Percentiles rank a stretch among this genome's conserved stretches.
phyloP scores from a whole-genome alignment of 495 filamentous ascomycete genomes.

The Beverwykella pulmonaria region DNA sequence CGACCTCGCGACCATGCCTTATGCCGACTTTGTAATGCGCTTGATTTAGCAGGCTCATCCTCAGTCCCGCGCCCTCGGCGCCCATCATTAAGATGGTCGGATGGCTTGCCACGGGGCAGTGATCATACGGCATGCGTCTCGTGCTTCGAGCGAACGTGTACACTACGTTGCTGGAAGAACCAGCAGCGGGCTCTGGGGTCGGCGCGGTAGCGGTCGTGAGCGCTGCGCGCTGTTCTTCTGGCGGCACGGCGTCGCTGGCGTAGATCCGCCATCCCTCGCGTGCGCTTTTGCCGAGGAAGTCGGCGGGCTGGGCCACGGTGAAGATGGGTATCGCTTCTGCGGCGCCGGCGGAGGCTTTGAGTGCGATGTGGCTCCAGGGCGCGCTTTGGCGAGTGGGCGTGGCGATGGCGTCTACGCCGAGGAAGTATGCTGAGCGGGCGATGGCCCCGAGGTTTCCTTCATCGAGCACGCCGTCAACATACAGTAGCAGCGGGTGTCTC shows the following conservation, averaged over 20 bases:
- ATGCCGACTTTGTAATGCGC: constrained; percentile 66
- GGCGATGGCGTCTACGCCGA: constrained; percentile 71
- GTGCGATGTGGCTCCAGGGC: constrained; percentile 69
- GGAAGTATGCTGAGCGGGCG: constrained; percentile 79
- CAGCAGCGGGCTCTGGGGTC: neutral
- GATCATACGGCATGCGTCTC: constrained; percentile 11
- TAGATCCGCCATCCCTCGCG: constrained; percentile 81
- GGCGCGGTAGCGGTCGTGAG: constrained; percentile 1
- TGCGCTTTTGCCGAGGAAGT: constrained; percentile 69
- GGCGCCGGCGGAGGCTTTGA: constrained; percentile 87
- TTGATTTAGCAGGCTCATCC: constrained; percentile 59
- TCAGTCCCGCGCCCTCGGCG: constrained; percentile 76
- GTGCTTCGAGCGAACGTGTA: constrained; percentile 22
- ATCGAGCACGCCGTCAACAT: constrained; percentile 85
- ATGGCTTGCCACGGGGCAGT: constrained; percentile 55
- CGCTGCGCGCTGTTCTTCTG: neutral
- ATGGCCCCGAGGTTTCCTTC: constrained; percentile 90
- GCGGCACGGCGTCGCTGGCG: constrained; percentile 48
- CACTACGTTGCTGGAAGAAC: neutral
- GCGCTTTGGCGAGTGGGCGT: constrained; percentile 56
- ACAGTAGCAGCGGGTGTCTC: constrained; percentile 75
- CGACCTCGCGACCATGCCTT: constrained; percentile 47
- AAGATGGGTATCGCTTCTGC: constrained; percentile 76
- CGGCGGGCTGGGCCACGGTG: constrained; percentile 61
- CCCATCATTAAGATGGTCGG: constrained; percentile 83